Conservation (phyloP, 495 filamentous ascomycete species). For the Aspergillus conjunctus region DNA sequence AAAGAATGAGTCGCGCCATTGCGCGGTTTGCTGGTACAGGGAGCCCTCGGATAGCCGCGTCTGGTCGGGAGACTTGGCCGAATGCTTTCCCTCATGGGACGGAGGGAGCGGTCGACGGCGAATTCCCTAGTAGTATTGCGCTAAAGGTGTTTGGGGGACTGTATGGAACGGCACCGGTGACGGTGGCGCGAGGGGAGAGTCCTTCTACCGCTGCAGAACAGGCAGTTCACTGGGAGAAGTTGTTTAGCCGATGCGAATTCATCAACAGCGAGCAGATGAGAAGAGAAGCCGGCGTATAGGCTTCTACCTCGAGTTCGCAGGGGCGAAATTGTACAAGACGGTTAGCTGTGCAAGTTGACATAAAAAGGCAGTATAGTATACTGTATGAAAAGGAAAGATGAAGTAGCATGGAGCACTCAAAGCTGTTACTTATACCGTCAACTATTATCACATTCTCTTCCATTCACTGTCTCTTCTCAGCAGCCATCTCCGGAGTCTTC, state of each 20-base stretch:
- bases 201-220: slow-evolving; percentile 7
- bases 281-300: slow-evolving; percentile 18
- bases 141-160: slow-evolving; percentile 18
- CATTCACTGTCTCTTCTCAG: no score
- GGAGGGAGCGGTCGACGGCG: not conserved
- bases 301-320: no score
- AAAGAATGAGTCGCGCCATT: slow-evolving; percentile 12
- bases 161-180: not conserved
- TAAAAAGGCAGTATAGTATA: no score
- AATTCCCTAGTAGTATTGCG: slow-evolving; percentile 7
- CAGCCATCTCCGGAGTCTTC: no score
- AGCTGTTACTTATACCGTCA: no score
- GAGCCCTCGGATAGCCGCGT: not conserved
- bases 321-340: no score
- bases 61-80: slow-evolving; percentile 2
- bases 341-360: no score
- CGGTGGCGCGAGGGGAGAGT: not conserved
- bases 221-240: slow-evolving; percentile 20
- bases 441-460: no score
- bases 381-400: no score
- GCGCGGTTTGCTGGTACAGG: slow-evolving; percentile 6
- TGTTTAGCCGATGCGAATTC: slow-evolving; percentile 23
- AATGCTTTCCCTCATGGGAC: slow-evolving; percentile 1
- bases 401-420: no score
- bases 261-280: slow-evolving; percentile 23